Evolutionary conservation across 1,284 basidiomycete species (phyloP).

Genomic region (Cryptococcus amylolentus): DNA sequence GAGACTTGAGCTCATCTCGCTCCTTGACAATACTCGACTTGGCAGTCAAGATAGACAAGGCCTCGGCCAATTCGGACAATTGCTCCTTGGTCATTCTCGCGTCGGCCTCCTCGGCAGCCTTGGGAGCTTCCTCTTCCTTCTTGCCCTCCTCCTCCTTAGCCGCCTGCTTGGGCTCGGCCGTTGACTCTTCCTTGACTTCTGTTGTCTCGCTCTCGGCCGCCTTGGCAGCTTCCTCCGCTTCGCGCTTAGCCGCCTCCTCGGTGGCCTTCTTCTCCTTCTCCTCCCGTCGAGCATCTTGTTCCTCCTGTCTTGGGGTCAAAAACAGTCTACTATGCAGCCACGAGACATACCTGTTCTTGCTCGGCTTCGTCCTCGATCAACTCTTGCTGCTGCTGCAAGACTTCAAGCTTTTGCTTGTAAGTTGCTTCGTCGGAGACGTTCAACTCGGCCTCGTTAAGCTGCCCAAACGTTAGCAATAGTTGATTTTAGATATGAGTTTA

Average conservation of each 20-base stretch:
- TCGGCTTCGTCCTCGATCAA: slow-evolving; percentile 99
- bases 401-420: slow-evolving; percentile 97
- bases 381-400: slow-evolving; percentile 96
- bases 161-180: slow-evolving; percentile 48
- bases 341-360: slow-evolving; percentile 66
- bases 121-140: slow-evolving; percentile 24
- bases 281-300: slow-evolving; percentile 82
- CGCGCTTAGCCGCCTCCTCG: slow-evolving; percentile 55
- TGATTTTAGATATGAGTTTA: slow-evolving; percentile 17
- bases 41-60: slow-evolving; percentile 83
- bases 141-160: slow-evolving; percentile 2
- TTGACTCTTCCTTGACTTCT: slow-evolving; percentile 65
- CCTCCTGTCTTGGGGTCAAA: slow-evolving; percentile 56
- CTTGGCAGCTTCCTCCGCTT: slow-evolving; percentile 63
- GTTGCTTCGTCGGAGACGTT: slow-evolving; percentile 90
- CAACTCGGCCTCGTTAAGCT: slow-evolving; percentile 95
- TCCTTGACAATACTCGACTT: slow-evolving; percentile 98
- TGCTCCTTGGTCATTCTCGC: slow-evolving; percentile 97
- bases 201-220: slow-evolving; percentile 69
- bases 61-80: slow-evolving; percentile 87
- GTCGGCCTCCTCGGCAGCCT: slow-evolving; percentile 53
- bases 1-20: slow-evolving; percentile 76
- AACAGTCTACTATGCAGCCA: neutral
- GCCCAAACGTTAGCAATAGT: neutral
- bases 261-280: slow-evolving; percentile 73